Conservation (phyloP, 805 yeast genomes). For the Candida coquimbonensis region DNA sequence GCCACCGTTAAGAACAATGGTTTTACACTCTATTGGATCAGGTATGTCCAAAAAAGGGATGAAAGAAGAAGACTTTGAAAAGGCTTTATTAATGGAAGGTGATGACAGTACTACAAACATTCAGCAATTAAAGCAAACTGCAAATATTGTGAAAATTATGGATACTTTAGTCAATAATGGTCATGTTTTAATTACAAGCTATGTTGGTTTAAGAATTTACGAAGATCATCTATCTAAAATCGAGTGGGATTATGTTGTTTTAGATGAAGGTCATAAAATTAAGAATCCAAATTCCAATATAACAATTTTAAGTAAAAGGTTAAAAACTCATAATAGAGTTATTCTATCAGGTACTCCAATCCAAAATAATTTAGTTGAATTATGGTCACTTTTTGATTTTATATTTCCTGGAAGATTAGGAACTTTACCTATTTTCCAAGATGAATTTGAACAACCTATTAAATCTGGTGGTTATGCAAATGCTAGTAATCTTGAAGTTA, state of each 20-base stretch:
- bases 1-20: constrained; percentile 86
- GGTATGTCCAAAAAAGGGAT: constrained; percentile 50
- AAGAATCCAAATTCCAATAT: constrained; percentile 90
- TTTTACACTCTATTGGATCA: constrained; percentile 86
- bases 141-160: constrained; percentile 41
- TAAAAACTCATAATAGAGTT: constrained; percentile 77
- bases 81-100: constrained; percentile 33
- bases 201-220: constrained; percentile 75
- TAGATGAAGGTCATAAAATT: constrained; percentile 96
- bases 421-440: constrained; percentile 89
- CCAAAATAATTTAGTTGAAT: constrained; percentile 83
- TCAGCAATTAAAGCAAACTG: constrained; percentile 24
- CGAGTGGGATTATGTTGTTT: constrained; percentile 83
- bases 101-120: constrained; percentile 29
- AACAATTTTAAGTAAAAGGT: constrained; percentile 75
- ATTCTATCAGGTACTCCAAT: constrained; percentile 95
- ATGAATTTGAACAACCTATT: constrained; percentile 86
- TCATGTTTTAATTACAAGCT: constrained; percentile 84
- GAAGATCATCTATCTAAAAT: constrained; percentile 53
- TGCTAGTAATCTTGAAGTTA: constrained; percentile 93
- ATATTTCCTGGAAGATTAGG: constrained; percentile 93
- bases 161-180: constrained; percentile 60
- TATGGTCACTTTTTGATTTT: constrained; percentile 95
- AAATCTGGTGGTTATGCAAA: constrained; percentile 98
- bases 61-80: constrained; percentile 47